Conservation (phyloP, 768 basidiomycete species). For the Gelatoporia subvermispora region DNA sequence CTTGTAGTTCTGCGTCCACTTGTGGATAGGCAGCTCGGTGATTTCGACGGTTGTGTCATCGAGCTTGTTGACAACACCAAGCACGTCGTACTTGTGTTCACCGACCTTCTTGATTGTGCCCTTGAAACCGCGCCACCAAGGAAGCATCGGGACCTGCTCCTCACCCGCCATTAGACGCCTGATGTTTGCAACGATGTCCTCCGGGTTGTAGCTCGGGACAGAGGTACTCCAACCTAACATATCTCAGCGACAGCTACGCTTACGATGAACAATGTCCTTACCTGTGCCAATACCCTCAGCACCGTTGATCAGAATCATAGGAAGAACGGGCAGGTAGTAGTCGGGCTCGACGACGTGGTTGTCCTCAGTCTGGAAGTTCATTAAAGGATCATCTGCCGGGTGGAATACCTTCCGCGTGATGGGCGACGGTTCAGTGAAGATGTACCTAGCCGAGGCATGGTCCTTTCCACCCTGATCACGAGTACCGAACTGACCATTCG, state of each 20-base stretch:
- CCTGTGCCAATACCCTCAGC: slow-evolving; percentile 98
- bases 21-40: slow-evolving; percentile 90
- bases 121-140: slow-evolving; percentile 97
- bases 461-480: slow-evolving; percentile 93
- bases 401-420: slow-evolving; percentile 79
- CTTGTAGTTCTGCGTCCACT: slow-evolving; percentile 93
- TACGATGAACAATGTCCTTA: slow-evolving; percentile 26
- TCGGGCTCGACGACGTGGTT: slow-evolving; percentile 89
- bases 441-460: slow-evolving; percentile 94
- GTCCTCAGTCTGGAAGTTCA: slow-evolving; percentile 72
- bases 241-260: slow-evolving; percentile 2
- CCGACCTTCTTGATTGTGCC: slow-evolving; percentile 77
- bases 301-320: slow-evolving; percentile 88
- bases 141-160: slow-evolving; percentile 79
- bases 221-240: slow-evolving; percentile 86
- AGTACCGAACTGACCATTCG: slow-evolving; percentile 95
- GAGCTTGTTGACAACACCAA: slow-evolving; percentile 68
- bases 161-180: slow-evolving; percentile 82
- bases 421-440: slow-evolving; percentile 75
- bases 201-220: slow-evolving; percentile 89
- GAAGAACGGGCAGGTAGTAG: slow-evolving; percentile 88
- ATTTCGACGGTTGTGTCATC: slow-evolving; percentile 91
- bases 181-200: slow-evolving; percentile 84
- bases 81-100: slow-evolving; percentile 84
- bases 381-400: slow-evolving; percentile 79